Percentiles rank a stretch among this genome's conserved stretches.
phyloP scores from a whole-genome alignment of 75 land plant species.

The Pinus taeda region DNA sequence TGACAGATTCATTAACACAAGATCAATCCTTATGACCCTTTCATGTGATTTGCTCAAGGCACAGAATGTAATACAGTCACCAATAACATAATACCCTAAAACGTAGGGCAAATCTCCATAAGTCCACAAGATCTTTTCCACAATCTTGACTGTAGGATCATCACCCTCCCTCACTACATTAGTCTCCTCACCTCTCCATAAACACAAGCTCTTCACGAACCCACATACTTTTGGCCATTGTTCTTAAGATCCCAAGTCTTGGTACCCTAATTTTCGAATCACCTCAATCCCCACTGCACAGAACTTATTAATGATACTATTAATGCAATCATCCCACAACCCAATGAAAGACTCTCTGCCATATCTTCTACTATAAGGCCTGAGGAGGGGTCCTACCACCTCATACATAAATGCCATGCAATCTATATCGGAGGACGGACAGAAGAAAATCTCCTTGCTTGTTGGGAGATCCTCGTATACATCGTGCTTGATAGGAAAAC shows the following conservation, averaged over 20 bases:
- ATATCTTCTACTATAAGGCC: neutral
- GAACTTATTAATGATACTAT: slow-evolving; percentile 10
- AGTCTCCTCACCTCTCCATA: slow-evolving; percentile 27
- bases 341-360: slow-evolving; percentile 7
- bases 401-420: slow-evolving; percentile 16
- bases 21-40: neutral
- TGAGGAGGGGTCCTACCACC: slow-evolving; percentile 13
- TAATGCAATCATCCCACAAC: slow-evolving; percentile 27
- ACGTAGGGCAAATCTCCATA: slow-evolving; percentile 21
- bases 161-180: slow-evolving; percentile 4
- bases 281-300: slow-evolving; percentile 13
- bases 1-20: slow-evolving; percentile 12
- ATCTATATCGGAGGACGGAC: slow-evolving; percentile 14
- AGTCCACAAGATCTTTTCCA: slow-evolving; percentile 17
- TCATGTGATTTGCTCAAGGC: slow-evolving; percentile 17
- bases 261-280: slow-evolving; percentile 6
- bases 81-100: slow-evolving; percentile 16
- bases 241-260: neutral
- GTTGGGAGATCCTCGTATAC: slow-evolving; percentile 19
- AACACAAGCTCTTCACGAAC: slow-evolving; percentile 14
- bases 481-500: slow-evolving; percentile 18
- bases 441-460: slow-evolving; percentile 12
- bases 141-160: slow-evolving; percentile 8
- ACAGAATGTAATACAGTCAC: slow-evolving; percentile 16
- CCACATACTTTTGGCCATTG: slow-evolving; percentile 18